Base-by-base conservation (phyloP, 2,329 filamentous ascomycete species). In the Curvularia eragrostidis region DNA sequence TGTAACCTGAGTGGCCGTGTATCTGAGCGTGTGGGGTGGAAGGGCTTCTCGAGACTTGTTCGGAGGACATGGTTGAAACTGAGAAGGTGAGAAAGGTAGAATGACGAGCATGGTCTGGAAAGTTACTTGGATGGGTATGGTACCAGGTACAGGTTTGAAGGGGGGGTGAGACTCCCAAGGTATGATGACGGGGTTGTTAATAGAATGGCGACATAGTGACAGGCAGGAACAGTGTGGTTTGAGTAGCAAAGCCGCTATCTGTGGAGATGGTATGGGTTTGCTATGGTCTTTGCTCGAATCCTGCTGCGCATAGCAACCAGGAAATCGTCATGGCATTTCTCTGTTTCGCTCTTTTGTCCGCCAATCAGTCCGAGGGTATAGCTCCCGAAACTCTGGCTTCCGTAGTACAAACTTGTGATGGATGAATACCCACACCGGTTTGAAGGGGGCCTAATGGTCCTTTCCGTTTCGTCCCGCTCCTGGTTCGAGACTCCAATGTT, bases 61-160 rank as follows among this genome's bases (percentile, higher is more conserved):
- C 54, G 54, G 49, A 54, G 49, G 43, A 57, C 54, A 56, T 56
- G 54, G 54, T 15, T 38, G 23, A 6, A 52, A 48, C 34, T 38
- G 36, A 36, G 32, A 23, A 44, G 38, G 49, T 18, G 42, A 13
- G 21, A 30, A 43, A 23, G 21, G 26, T 7, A 8, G 23, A 23
- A 43, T 7, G 13, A n/a, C 21, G n/a, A 24, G 42, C n/a, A 36
- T 42, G 39, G 34, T 52, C 48, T 53, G 54, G 43, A 53, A 53
- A 57, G 49, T 43, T 53, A 38, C 49, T 48, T 32, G 47, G 36
- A 48, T 23, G 36, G 54, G 49, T 48, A 43, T 53, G 48, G 54
- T 38, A 9, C 39, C 46, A 46, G 49, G 42, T 42, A 39, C 48
- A 36, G 5, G 38, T 55, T 41, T 50, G 19, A 5, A 6, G 13